Base-by-base conservation (phyloP, 2,329 filamentous ascomycete genomes). In the Drechslera avenae region DNA sequence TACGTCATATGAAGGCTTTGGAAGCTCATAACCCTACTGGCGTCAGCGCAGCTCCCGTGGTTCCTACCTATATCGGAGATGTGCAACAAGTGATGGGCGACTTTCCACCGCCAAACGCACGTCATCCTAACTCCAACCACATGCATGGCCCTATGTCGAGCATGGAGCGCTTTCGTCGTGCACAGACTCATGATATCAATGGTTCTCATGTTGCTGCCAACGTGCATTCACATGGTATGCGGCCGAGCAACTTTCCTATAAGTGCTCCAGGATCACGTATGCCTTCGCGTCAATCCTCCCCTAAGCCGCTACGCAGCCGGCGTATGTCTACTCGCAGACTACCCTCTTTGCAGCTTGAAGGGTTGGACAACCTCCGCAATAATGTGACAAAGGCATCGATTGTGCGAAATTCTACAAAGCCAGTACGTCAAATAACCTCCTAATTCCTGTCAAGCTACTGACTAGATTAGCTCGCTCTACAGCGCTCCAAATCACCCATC, bases 181-280 rank as follows among this genome's bases (percentile, higher is more conserved):
- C 37, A 35, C 26, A 34, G 12, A 19, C 23, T 13, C 37, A 21
- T 19, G 14, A 34, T 19, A 37, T 34, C 36, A 35, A 43, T 10
- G 32, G 46, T 4, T 26, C 13, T n/a, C 33, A 35, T 12, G 45
- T 30, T 14, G 10, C 16, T 32, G 9, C 34, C 9, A 13, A 4
- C 16, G 30, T 4, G 2, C 4, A 13, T 26, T 13, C 21, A 13
- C 21, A 17, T 39, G 19, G 23, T 9, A 4, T 16, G 1, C 44
- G n/a, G 5, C n/a, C 14, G 9, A 37, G 14, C 4, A 23, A 33
- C 13, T 36, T 43, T n/a, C 19, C 40, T 16, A 30, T 45, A 18
- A 49, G 46, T 36, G 44, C 47, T 9, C 44, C 44, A 5, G 44
- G 33, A 21, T 54, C 47, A 14, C 51, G 37, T 19, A 34, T 45